These are phyloP conservation scores for Arachis monticola DNA, from an alignment of 331 rosid species.

Conservation along the genomic window DNA sequence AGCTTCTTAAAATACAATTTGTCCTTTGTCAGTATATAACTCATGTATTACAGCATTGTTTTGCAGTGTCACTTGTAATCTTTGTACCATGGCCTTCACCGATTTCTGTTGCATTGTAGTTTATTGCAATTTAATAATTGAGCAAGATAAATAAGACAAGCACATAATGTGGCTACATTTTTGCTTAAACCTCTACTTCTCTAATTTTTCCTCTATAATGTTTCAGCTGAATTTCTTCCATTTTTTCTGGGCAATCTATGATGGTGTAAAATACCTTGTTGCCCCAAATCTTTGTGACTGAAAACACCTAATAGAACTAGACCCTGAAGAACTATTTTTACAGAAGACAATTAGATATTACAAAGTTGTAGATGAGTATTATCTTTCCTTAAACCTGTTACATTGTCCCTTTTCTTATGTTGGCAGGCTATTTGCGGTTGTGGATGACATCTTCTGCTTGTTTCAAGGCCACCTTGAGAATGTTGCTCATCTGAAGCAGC, in stretches of 20 bases:
- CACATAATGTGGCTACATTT: not conserved
- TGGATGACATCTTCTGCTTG: slow-evolving; percentile 98
- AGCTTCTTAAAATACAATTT: slow-evolving; percentile 19
- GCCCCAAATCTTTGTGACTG: not conserved
- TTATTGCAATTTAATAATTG: not conserved
- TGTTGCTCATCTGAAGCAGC: slow-evolving; percentile 87
- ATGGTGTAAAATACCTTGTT: not conserved
- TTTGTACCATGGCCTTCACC: slow-evolving; percentile 15
- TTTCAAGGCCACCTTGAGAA: slow-evolving; percentile 94
- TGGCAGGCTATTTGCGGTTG: slow-evolving; percentile 85
- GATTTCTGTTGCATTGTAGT: slow-evolving; percentile 7
- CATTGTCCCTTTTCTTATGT: slow-evolving; percentile 11
- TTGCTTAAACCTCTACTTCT: slow-evolving; percentile 9
- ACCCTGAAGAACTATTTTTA: slow-evolving; percentile 1
- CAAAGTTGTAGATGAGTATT: not conserved
- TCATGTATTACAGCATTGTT: slow-evolving; percentile 11
- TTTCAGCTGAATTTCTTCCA: slow-evolving; percentile 13
- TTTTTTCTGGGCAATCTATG: slow-evolving; percentile 13
- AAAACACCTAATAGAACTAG: not conserved
- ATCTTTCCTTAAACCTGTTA: slow-evolving; percentile 13
- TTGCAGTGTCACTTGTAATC: slow-evolving; percentile 21
- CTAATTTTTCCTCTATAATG: slow-evolving; percentile 15
- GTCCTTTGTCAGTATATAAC: slow-evolving; percentile 11
- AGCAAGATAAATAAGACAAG: not conserved
- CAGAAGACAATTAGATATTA: slow-evolving; percentile 9